phyloP scores from a whole-genome alignment of 257 asterid genomes.

The Sherardia arvensis region DNA sequence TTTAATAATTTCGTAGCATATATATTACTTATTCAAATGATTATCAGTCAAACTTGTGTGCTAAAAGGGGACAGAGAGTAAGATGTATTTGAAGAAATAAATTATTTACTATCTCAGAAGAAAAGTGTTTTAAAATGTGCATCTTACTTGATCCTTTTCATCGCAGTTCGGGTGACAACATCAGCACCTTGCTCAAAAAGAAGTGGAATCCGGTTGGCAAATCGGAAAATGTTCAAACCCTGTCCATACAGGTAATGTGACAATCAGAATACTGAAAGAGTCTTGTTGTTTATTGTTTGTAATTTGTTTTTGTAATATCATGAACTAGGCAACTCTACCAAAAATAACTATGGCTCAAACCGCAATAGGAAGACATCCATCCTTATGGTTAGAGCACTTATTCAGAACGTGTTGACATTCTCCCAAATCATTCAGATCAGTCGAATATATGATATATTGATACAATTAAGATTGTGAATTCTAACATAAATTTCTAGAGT shows the following conservation, averaged over 20 bases:
- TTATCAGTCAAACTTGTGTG: too few relatives aligned
- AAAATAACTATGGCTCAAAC: neutral
- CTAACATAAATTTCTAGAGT: neutral
- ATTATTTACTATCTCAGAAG: neutral
- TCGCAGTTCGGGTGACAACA: conserved; percentile 85
- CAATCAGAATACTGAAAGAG: neutral
- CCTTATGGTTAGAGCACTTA: neutral
- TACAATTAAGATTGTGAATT: neutral
- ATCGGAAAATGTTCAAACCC: conserved; percentile 87
- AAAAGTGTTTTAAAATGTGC: neutral
- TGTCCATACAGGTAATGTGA: conserved; percentile 23
- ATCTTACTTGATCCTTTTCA: conserved; percentile 78
- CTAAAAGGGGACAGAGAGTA: too few relatives aligned
- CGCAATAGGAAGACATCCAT: neutral
- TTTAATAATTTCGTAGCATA: too few relatives aligned
- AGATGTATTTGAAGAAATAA: neutral
- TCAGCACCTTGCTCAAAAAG: conserved; percentile 96
- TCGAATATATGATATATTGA: neutral
- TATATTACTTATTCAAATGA: too few relatives aligned
- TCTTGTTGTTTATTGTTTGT: neutral
- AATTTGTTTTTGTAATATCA: neutral
- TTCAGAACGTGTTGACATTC: neutral
- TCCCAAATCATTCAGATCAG: neutral
- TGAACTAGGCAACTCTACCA: neutral
- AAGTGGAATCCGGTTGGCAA: conserved; percentile 93